A percentile compares a stretch with the other conserved stretches of the same genome.
Conservation (phyloP, 179 eudicot genomes). For the Spergularia azorica region DNA sequence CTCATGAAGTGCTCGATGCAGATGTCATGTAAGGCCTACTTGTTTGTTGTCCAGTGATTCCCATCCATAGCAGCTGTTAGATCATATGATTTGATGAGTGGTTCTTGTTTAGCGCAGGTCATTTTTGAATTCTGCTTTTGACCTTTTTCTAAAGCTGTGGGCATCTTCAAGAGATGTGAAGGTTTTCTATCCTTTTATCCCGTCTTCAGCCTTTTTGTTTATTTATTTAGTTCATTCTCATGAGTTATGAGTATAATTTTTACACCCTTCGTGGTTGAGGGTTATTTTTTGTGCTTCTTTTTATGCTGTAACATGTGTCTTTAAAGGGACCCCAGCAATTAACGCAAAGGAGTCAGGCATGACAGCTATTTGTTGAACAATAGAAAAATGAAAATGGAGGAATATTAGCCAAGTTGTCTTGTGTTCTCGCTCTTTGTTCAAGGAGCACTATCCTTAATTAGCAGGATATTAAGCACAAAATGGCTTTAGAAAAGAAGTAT, state of each 20-base stretch:
- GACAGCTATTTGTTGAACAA: no score
- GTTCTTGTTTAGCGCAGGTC: slow-evolving; percentile 68
- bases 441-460: no score
- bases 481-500: no score
- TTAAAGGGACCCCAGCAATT: no score
- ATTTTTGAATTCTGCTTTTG: slow-evolving; percentile 89
- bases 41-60: slow-evolving; percentile 11
- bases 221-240: not conserved
- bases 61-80: not conserved
- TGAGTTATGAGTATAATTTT: not conserved
- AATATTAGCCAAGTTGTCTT: no score
- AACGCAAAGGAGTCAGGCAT: no score
- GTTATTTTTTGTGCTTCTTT: no score
- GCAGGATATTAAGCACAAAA: no score
- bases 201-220: not conserved
- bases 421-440: no score
- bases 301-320: no score
- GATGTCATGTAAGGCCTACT: slow-evolving; percentile 77
- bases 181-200: slow-evolving; percentile 41
- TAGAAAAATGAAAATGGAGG: no score
- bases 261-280: not conserved
- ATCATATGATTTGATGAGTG: slow-evolving; percentile 16
- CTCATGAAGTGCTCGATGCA: slow-evolving; percentile 67
- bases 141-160: slow-evolving; percentile 91
- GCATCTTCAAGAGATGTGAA: slow-evolving; percentile 85